Evolutionary conservation across 495 filamentous ascomycete species (phyloP).

Genomic region (Aspergillus baeticus): DNA sequence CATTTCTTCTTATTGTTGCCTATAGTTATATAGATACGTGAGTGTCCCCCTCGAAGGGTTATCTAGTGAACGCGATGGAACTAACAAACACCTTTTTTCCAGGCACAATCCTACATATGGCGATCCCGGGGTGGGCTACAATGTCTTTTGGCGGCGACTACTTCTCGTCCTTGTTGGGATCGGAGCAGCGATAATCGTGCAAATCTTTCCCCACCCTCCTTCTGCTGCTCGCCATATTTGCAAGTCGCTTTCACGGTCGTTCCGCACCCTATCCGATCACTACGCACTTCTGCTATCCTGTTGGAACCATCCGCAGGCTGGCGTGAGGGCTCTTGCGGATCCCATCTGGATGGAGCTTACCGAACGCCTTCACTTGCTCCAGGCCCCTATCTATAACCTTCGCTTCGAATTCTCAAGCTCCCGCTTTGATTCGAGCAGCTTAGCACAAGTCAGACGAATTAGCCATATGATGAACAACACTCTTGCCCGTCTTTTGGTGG

Average conservation of each 20-base stretch:
- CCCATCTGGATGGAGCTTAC: slow-evolving; percentile 35
- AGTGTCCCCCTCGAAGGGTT: slow-evolving; percentile 11
- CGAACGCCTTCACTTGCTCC: slow-evolving; percentile 28
- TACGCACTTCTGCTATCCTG: slow-evolving; percentile 46
- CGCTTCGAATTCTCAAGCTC: slow-evolving; percentile 43
- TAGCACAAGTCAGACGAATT: slow-evolving; percentile 34
- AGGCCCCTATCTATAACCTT: slow-evolving; percentile 33
- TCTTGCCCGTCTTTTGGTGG: slow-evolving; percentile 32
- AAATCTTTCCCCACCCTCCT: slow-evolving; percentile 43
- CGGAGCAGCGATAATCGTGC: slow-evolving; percentile 36
- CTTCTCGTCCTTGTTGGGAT: slow-evolving; percentile 42
- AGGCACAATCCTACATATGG: slow-evolving; percentile 40
- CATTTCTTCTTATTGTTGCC: slow-evolving; percentile 40
- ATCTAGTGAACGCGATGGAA: background rate
- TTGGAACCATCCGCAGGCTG: slow-evolving; percentile 27
- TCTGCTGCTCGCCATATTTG: slow-evolving; percentile 42
- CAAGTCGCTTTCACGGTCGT: slow-evolving; percentile 36
- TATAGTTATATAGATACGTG: slow-evolving; percentile 40
- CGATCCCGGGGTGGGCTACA: slow-evolving; percentile 42
- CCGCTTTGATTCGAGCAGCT: slow-evolving; percentile 36
- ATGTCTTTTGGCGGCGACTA: slow-evolving; percentile 45
- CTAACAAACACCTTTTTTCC: background rate
- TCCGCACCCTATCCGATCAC: slow-evolving; percentile 41
- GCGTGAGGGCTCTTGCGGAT: slow-evolving; percentile 29
- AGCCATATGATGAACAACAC: slow-evolving; percentile 37